Evolutionary conservation across 106 monocot genomes (phyloP).

Genomic region (Apostasia shenzhenica): DNA sequence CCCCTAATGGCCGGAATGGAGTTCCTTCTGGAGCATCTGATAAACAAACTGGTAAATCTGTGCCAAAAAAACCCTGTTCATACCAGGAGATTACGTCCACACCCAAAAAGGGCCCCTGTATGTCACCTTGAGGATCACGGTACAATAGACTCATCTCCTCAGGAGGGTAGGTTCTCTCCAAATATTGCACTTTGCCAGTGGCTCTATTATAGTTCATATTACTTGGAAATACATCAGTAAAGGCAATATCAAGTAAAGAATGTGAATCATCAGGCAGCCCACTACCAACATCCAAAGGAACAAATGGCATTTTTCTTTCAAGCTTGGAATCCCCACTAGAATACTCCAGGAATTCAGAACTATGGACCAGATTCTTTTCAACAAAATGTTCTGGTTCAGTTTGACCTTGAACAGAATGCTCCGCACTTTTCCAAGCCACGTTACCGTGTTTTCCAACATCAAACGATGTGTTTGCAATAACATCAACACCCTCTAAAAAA

Average conservation of each 20-base stretch:
- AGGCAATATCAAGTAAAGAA: constrained; percentile 32
- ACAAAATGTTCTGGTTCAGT: constrained; percentile 1
- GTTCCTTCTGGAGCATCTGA: constrained; percentile 72
- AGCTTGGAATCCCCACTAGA: constrained; percentile 1
- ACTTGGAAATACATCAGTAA: constrained; percentile 20
- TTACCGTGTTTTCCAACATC: constrained; percentile 4
- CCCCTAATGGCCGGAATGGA: constrained; percentile 70
- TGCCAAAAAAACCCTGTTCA: constrained; percentile 87
- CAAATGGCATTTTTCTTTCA: constrained; percentile 6
- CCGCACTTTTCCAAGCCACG: constrained; percentile 4
- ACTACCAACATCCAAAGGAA: constrained; percentile 27
- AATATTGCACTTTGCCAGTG: constrained; percentile 8
- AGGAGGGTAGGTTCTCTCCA: constrained; percentile 17
- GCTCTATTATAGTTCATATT: constrained; percentile 7
- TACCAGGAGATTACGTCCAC: constrained; percentile 91
- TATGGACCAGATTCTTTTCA: constrained; percentile 5
- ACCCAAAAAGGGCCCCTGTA: constrained; percentile 92
- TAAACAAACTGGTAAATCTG: constrained; percentile 77
- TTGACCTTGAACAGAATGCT: constrained; percentile 4
- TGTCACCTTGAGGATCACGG: constrained; percentile 81
- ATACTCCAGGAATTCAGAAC: constrained; percentile 2
- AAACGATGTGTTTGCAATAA: neutral
- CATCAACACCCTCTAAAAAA: neutral
- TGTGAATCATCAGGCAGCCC: constrained; percentile 46
- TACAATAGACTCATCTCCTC: constrained; percentile 82